A percentile compares a stretch with the other conserved stretches of the same genome.
These are phyloP conservation scores for Neurospora crassa DNA, from an alignment of 2,329 filamentous ascomycete genomes.

Conservation along the genomic window DNA sequence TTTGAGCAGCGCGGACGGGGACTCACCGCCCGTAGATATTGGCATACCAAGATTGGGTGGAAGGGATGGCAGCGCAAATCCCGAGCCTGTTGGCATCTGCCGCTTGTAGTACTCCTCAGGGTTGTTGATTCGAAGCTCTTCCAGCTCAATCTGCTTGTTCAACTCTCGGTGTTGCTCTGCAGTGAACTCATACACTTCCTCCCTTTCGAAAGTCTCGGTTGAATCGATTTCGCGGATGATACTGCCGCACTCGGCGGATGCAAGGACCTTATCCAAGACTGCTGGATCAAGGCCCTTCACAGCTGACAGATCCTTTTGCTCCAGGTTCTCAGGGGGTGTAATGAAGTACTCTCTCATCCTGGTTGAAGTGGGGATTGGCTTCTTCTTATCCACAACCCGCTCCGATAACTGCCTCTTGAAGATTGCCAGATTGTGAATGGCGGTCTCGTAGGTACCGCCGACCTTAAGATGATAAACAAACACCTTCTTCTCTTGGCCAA, in stretches of 20 bases:
- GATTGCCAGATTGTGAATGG: conserved; percentile 61
- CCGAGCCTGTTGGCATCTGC: not conserved
- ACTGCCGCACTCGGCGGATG: conserved; percentile 22
- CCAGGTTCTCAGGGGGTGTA: conserved; percentile 43
- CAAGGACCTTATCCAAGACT: conserved; percentile 43
- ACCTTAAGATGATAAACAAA: conserved; percentile 76
- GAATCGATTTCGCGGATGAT: conserved; percentile 49
- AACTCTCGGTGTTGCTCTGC: conserved; percentile 51
- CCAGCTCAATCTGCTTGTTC: conserved; percentile 26
- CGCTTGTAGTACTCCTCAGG: conserved; percentile 14
- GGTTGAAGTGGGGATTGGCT: conserved; percentile 56
- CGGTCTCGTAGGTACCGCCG: conserved; percentile 71
- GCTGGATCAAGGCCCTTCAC: conserved; percentile 50
- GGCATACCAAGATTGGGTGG: not conserved
- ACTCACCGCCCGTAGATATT: conserved; percentile 11
- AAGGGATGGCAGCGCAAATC: not conserved
- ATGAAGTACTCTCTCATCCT: conserved; percentile 50
- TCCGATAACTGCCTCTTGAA: conserved; percentile 77
- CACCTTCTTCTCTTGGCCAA: conserved; percentile 72
- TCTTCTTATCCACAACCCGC: conserved; percentile 76
- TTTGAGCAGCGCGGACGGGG: not conserved
- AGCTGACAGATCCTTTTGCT: conserved; percentile 18
- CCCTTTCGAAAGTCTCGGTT: conserved; percentile 64
- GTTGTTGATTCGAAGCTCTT: conserved; percentile 14
- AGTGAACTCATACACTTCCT: conserved; percentile 54